phyloP scores from a whole-genome alignment of 73 alveolate species.

The Paramecium pentaurelia region DNA sequence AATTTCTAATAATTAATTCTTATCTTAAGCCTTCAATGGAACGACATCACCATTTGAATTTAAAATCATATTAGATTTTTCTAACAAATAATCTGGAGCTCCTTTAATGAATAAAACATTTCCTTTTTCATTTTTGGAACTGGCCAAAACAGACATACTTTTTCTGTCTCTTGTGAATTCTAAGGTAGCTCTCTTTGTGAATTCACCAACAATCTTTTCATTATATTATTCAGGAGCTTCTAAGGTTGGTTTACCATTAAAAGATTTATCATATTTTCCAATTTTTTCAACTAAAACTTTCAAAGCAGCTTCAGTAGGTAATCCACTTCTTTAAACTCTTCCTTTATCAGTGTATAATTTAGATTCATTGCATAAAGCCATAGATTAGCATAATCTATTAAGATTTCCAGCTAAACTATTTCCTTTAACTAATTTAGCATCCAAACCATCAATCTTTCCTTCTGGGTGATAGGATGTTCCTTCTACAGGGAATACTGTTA shows the following conservation, averaged over 20 bases:
- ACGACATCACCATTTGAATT: constrained; percentile 64
- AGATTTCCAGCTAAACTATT: neutral
- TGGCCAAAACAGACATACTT: constrained; percentile 93
- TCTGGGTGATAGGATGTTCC: constrained; percentile 78
- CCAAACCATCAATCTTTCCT: constrained; percentile 68
- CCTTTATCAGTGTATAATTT: constrained; percentile 50
- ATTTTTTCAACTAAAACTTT: constrained; percentile 91
- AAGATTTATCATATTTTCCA: constrained; percentile 69
- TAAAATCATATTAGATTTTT: constrained; percentile 66
- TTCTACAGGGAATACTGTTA: constrained; percentile 62
- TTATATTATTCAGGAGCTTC: constrained; percentile 58
- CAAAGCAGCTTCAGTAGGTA: constrained; percentile 79
- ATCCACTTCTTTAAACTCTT: constrained; percentile 62
- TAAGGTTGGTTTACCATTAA: constrained; percentile 23
- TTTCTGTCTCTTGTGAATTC: constrained; percentile 97
- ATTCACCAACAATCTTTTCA: neutral
- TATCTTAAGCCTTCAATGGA: constrained; percentile 2
- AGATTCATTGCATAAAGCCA: constrained; percentile 59
- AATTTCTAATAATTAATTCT: neutral
- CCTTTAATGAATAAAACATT: constrained; percentile 92
- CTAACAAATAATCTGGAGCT: constrained; percentile 90
- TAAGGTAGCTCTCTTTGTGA: constrained; percentile 74
- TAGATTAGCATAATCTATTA: constrained; percentile 16
- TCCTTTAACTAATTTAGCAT: neutral
- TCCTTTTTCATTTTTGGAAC: constrained; percentile 65